A percentile compares a stretch with the other conserved stretches of the same genome.
phyloP scores from a whole-genome alignment of 441 rosid species.

The Gossypium schwendimanii region DNA sequence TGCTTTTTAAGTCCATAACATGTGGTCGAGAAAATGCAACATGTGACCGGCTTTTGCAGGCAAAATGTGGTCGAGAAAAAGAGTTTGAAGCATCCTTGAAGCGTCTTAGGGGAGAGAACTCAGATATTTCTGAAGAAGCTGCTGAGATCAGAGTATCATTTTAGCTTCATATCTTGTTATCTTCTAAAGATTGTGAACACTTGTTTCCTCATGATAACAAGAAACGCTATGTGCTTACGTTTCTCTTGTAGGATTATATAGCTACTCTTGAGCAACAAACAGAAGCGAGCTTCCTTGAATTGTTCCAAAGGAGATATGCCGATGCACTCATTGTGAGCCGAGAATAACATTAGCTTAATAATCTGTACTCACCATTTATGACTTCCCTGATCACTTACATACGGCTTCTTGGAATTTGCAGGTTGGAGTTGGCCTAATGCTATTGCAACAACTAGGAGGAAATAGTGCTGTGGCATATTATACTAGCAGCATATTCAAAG shows the following conservation, averaged over 20 bases:
- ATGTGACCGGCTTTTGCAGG: conserved; percentile 16
- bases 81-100: conserved; percentile 29
- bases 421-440: conserved; percentile 69
- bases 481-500: conserved; percentile 21
- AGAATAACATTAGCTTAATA: conserved; percentile 2
- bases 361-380: not conserved
- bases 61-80: conserved; percentile 25
- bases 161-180: not conserved
- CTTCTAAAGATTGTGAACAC: not conserved
- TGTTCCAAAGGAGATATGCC: conserved; percentile 44
- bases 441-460: conserved; percentile 58
- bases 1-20: not conserved
- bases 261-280: conserved; percentile 19
- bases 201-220: not conserved
- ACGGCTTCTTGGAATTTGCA: conserved; percentile 13
- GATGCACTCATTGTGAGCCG: conserved; percentile 44
- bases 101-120: conserved; percentile 26
- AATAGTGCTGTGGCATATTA: conserved; percentile 41
- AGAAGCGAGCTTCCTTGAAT: conserved; percentile 20
- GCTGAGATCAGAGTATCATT: conserved; percentile 26
- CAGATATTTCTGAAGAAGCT: conserved; percentile 28
- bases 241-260: conserved; percentile 28
- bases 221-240: not conserved
- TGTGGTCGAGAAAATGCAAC: not conserved
- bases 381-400: not conserved